Evolutionary conservation across 352 stramenopile species (phyloP).

Genomic region (Globisporangium megalacanthum): DNA sequence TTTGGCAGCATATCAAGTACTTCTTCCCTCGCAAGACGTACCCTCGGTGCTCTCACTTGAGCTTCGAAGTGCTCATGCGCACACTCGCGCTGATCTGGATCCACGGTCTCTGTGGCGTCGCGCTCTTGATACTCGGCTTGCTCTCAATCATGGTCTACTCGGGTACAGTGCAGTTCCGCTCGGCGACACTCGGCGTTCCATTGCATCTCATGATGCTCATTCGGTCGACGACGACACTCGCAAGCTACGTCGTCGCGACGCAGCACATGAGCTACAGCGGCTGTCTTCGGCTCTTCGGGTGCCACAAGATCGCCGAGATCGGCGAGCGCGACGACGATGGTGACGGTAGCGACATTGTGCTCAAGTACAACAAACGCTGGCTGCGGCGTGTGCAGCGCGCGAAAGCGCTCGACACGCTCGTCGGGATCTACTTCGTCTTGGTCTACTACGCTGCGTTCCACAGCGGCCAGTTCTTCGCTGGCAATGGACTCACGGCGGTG

Average conservation of each 20-base stretch:
- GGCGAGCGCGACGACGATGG: slow-evolving; percentile 23
- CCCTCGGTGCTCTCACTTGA: slow-evolving; percentile 47
- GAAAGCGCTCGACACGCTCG: slow-evolving; percentile 50
- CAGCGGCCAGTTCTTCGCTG: slow-evolving; percentile 44
- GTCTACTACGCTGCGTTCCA: slow-evolving; percentile 66
- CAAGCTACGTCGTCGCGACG: slow-evolving; percentile 47
- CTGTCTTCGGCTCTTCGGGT: slow-evolving; percentile 45
- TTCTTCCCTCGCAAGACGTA: slow-evolving; percentile 70
- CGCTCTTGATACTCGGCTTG: slow-evolving; percentile 46
- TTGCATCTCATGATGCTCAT: slow-evolving; percentile 60
- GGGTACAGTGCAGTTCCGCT: slow-evolving; percentile 44
- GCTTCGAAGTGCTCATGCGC: slow-evolving; percentile 67
- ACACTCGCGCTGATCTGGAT: slow-evolving; percentile 66
- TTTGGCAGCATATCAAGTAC: slow-evolving; percentile 56
- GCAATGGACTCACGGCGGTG: slow-evolving; percentile 30
- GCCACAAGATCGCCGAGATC: slow-evolving; percentile 27
- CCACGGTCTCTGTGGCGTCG: slow-evolving; percentile 45
- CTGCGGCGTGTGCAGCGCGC: slow-evolving; percentile 44
- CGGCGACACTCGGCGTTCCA: slow-evolving; percentile 38
- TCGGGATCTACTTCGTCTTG: slow-evolving; percentile 60
- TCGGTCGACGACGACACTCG: slow-evolving; percentile 45
- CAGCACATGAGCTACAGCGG: slow-evolving; percentile 60
- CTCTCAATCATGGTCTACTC: slow-evolving; percentile 38
- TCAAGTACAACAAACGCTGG: slow-evolving; percentile 67
- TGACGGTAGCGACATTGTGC: slow-evolving; percentile 43